Conservation (phyloP, 805 yeast species). For the Ogataea philodendri region DNA sequence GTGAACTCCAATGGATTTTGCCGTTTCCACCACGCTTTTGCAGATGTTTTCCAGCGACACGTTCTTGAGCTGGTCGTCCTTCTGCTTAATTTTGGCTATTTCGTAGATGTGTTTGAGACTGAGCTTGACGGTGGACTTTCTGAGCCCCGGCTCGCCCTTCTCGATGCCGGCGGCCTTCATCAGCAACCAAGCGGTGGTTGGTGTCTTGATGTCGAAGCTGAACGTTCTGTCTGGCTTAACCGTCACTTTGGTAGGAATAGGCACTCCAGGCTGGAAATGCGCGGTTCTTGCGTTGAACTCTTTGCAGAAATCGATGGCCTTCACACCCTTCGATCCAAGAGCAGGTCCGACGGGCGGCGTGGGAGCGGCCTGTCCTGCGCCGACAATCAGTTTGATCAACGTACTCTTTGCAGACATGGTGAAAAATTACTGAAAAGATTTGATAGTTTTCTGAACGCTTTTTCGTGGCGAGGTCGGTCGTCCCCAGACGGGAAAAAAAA, state of each 20-base stretch:
- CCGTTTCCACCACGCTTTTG: constrained; percentile 82
- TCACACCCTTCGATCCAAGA: constrained; percentile 95
- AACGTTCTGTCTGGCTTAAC: constrained; percentile 93
- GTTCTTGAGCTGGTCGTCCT: constrained; percentile 73
- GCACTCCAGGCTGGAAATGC: constrained; percentile 77
- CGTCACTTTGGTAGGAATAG: constrained; percentile 81
- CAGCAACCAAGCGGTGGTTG: constrained; percentile 86
- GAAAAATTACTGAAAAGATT: constrained; percentile 1
- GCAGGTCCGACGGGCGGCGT: constrained; percentile 99
- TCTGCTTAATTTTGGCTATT: constrained; percentile 89
- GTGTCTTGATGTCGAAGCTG: constrained; percentile 81
- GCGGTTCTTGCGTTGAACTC: constrained; percentile 98
- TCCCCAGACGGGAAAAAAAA: too few species aligned
- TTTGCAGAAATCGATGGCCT: constrained; percentile 97
- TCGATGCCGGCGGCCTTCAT: constrained; percentile 75
- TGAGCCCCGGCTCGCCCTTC: constrained; percentile 75
- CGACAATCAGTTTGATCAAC: constrained; percentile 84
- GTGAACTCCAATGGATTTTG: constrained; percentile 83
- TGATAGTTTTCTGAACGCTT: not conserved
- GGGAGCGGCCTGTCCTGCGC: constrained; percentile 98
- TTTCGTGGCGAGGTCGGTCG: not conserved
- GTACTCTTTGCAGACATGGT: constrained; percentile 48
- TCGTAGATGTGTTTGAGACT: constrained; percentile 90
- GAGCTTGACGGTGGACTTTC: constrained; percentile 43
- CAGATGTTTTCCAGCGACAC: constrained; percentile 72